Percentiles rank a stretch among this genome's conserved stretches.
phyloP scores from a whole-genome alignment of 192 early-diverging fungal species.

The Dissophora globulifera region DNA sequence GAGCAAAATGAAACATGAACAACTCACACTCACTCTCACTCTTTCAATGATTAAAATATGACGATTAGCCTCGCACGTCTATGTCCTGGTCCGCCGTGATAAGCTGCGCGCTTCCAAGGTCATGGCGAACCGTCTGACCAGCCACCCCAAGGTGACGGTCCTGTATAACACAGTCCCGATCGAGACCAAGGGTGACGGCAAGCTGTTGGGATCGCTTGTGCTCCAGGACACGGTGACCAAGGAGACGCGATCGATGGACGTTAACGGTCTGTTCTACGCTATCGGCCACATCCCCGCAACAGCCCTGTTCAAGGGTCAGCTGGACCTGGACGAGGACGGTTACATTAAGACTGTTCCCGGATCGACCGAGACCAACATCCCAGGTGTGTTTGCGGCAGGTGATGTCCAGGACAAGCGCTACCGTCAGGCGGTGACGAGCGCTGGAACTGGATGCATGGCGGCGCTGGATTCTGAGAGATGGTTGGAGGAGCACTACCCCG shows the following conservation, averaged over 20 bases:
- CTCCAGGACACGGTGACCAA: constrained; percentile 82
- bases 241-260: constrained; percentile 71
- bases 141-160: constrained; percentile 92
- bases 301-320: constrained; percentile 74
- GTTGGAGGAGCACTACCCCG: constrained; percentile 78
- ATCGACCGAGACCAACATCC: constrained; percentile 84
- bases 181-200: constrained; percentile 88
- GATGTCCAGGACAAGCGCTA: constrained; percentile 98
- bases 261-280: constrained; percentile 97
- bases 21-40: too few relatives aligned
- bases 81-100: constrained; percentile 94
- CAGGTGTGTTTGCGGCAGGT: constrained; percentile 96
- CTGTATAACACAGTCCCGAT: constrained; percentile 90
- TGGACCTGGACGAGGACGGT: constrained; percentile 87
- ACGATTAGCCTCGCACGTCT: constrained; percentile 84
- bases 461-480: constrained; percentile 97
- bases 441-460: constrained; percentile 98
- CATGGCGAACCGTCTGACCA: constrained; percentile 89
- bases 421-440: constrained; percentile 97
- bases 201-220: constrained; percentile 76
- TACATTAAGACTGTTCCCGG: constrained; percentile 89
- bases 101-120: constrained; percentile 96
- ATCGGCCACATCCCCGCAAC: constrained; percentile 97
- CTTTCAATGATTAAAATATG: too few relatives aligned
- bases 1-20: too few relatives aligned